A percentile compares a stretch with the other conserved stretches of the same genome.
phyloP scores from a whole-genome alignment of 768 basidiomycete genomes.

The Panaeolus papilionaceus region DNA sequence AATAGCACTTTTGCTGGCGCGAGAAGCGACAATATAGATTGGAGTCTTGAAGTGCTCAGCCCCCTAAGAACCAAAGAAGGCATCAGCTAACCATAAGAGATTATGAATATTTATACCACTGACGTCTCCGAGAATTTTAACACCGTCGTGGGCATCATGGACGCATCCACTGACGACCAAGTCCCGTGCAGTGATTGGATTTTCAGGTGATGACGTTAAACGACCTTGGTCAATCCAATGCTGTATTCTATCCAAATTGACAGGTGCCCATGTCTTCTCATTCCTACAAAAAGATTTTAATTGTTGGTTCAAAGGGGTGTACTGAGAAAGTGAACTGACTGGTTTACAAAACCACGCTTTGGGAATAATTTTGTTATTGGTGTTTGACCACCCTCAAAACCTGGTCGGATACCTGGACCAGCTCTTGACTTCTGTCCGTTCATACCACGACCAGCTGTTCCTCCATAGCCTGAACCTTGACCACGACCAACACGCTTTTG shows the following conservation, averaged over 20 bases:
- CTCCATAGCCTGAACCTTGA: conserved; percentile 89
- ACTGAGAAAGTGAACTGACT: conserved; percentile 58
- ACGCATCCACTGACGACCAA: conserved; percentile 87
- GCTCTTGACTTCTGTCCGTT: conserved; percentile 96
- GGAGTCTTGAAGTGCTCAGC: conserved; percentile 67
- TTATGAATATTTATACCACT: conserved; percentile 35
- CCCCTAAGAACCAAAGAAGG: conserved; percentile 51
- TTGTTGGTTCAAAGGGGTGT: neutral
- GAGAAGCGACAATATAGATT: conserved; percentile 82
- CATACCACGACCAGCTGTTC: conserved; percentile 91
- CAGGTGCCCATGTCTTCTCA: conserved; percentile 75
- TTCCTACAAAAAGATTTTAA: conserved; percentile 52
- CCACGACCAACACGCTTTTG: conserved; percentile 96
- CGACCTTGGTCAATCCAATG: conserved; percentile 90
- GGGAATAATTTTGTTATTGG: conserved; percentile 90
- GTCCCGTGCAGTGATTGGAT: conserved; percentile 88
- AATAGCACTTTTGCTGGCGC: conserved; percentile 89
- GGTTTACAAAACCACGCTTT: conserved; percentile 93
- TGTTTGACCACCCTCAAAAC: conserved; percentile 98
- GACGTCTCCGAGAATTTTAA: conserved; percentile 90
- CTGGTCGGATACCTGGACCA: conserved; percentile 81
- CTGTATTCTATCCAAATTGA: conserved; percentile 89
- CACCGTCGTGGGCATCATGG: conserved; percentile 87
- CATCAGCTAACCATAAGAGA: conserved; percentile 13
- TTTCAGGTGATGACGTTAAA: conserved; percentile 74